Conservation (phyloP, 2,329 filamentous ascomycete species). For the Calonectria pseudoturangicola region DNA sequence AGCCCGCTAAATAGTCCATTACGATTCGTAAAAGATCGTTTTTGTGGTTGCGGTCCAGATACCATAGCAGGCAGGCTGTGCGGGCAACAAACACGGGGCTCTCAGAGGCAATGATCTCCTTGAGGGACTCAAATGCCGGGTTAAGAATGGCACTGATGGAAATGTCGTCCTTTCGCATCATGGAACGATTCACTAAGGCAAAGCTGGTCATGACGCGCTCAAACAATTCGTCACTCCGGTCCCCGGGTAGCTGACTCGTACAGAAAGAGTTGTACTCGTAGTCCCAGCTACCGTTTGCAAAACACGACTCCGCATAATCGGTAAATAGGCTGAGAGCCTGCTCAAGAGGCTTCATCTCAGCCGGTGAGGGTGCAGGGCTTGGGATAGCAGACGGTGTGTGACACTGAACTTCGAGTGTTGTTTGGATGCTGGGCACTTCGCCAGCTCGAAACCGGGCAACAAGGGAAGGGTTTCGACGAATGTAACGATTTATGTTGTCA, state of each 20-base stretch:
- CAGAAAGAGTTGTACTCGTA: constrained; percentile 58
- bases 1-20: constrained; percentile 55
- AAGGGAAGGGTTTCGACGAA: constrained; percentile 62
- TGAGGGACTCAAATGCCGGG: constrained; percentile 60
- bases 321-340: constrained; percentile 54
- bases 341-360: constrained; percentile 53
- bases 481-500: constrained; percentile 63
- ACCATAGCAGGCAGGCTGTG: constrained; percentile 60
- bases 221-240: constrained; percentile 60
- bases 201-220: constrained; percentile 60
- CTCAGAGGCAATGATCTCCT: constrained; percentile 57
- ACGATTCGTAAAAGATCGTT: constrained; percentile 58
- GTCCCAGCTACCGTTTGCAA: constrained; percentile 54
- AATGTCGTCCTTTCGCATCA: constrained; percentile 58
- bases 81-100: constrained; percentile 59
- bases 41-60: constrained; percentile 59
- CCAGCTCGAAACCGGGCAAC: constrained; percentile 58
- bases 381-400: constrained; percentile 55
- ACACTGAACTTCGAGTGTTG: constrained; percentile 57
- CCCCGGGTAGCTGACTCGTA: constrained; percentile 46
- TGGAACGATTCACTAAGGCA: constrained; percentile 58
- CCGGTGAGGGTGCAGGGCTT: constrained; percentile 46
- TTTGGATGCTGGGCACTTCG: constrained; percentile 57
- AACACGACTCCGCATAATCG: constrained; percentile 57
- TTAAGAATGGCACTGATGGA: constrained; percentile 57